Base-by-base conservation (phyloP, 345 rosid genomes). In the Dipteronia dyeriana region DNA sequence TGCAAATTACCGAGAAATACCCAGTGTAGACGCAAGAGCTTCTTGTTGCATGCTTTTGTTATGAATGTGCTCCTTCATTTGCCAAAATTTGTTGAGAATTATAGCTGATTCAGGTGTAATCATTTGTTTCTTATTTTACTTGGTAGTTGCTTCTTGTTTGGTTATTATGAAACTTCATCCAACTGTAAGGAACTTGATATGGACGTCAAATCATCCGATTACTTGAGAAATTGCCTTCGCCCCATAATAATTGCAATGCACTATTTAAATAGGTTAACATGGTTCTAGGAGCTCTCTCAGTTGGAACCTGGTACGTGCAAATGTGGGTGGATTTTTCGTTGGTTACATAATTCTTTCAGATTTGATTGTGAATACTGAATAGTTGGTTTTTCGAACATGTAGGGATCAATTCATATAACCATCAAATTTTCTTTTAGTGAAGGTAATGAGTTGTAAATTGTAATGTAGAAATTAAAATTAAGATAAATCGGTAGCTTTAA, bases 11-110 rank as follows among this genome's bases (percentile, higher is more conserved):
- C 25, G 23, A 74, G 68, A 74, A 78, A 71, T 26, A 72, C 9
- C 13, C 70, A 39, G 57, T 22, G 4, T 20, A 62, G 38, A 34
- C 0, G 38, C 0, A 34, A 34, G 38, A 10, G 43, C 57, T 26
- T 74, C 59, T 4, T 57, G 49, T 57, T 72, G 41, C 75, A 73
- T 76, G 66, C 57, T 34, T 71, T 69, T 66, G 7, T 54, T 62
- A 83, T 76, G 63, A 34, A 64, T 76, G 57, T 9, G 9, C 22
- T 11, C 5, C n/a, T 22, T 20, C 19, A 3, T 26, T 43, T 20
- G 41, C 57, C 73, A 13, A 51, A 51, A 25, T 39, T 62, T 56
- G 20, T 79, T 26, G 1, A 76, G 75, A 59, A 79, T 45, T 71
- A 2, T 59, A 54, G 81, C 72, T 38, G 51, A 47, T 22, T 25